Conservation (phyloP, 108 stramenopile species). For the Phaeodactylum tricornutum region DNA sequence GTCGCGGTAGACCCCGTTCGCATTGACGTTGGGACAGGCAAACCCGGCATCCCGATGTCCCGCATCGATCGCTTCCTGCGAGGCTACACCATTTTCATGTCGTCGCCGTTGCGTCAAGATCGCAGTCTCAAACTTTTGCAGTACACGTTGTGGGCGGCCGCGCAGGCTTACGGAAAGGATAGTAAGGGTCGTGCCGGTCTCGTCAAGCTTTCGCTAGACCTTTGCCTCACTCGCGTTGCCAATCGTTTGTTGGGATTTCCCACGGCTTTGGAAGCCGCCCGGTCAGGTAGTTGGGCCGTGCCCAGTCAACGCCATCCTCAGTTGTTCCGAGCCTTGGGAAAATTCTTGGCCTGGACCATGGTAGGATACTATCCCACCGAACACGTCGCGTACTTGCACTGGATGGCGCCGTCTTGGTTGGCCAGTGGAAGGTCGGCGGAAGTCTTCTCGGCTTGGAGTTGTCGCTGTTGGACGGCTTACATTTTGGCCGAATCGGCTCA, state of each 20-base stretch:
- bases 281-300: constrained; percentile 41
- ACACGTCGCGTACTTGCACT: constrained; percentile 56
- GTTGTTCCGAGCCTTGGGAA: constrained; percentile 35
- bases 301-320: constrained; percentile 2
- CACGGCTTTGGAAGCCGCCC: constrained; percentile 45
- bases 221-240: constrained; percentile 55
- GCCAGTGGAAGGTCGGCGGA: constrained; percentile 24
- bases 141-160: constrained; percentile 51
- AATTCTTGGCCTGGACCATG: constrained; percentile 66
- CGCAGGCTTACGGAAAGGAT: constrained; percentile 27
- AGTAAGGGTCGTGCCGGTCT: constrained; percentile 19
- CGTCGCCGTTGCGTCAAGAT: constrained; percentile 31
- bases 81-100: too few relatives aligned
- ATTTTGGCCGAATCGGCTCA: constrained; percentile 45
- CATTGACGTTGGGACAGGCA: too few relatives aligned
- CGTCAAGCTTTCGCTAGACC: constrained; percentile 31
- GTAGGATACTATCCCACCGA: constrained; percentile 65
- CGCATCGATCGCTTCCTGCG: too few relatives aligned
- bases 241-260: constrained; percentile 58
- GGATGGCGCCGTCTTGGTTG: constrained; percentile 41
- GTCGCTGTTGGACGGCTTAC: constrained; percentile 59
- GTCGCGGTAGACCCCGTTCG: too few relatives aligned
- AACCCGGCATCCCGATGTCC: too few relatives aligned
- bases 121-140: constrained; percentile 56
- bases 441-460: constrained; percentile 43